These are phyloP conservation scores for Sungouiella blattae DNA, from an alignment of 805 yeast species.

Conservation along the genomic window DNA sequence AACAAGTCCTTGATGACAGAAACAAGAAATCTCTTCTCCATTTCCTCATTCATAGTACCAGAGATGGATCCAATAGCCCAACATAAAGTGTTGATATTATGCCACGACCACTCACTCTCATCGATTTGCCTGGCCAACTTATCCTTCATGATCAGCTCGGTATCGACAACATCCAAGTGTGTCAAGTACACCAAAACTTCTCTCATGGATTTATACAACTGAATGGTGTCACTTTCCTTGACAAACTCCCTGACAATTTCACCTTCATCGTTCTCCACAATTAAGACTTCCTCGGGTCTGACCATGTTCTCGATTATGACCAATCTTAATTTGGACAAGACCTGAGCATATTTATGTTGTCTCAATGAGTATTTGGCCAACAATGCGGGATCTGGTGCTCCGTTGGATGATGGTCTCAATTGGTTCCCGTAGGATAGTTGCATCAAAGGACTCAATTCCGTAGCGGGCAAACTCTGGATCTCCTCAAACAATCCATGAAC, in stretches of 20 bases:
- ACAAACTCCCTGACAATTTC: conserved; percentile 97
- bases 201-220: conserved; percentile 90
- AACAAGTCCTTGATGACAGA: conserved; percentile 89
- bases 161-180: conserved; percentile 90
- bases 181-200: conserved; percentile 94
- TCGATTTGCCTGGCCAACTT: conserved; percentile 91
- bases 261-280: conserved; percentile 98
- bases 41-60: conserved; percentile 97
- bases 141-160: conserved; percentile 89
- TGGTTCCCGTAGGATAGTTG: conserved; percentile 52
- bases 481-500: conserved; percentile 83
- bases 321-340: conserved; percentile 78
- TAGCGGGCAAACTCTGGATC: conserved; percentile 73
- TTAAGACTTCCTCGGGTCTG: conserved; percentile 94
- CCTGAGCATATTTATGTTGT: conserved; percentile 74
- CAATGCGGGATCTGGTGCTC: conserved; percentile 82
- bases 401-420: conserved; percentile 47
- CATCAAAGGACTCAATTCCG: conserved; percentile 71
- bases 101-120: conserved; percentile 99
- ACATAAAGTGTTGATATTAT: conserved; percentile 91
- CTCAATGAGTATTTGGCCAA: conserved; percentile 79
- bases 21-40: conserved; percentile 92
- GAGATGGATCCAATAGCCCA: conserved; percentile 99
- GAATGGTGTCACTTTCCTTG: conserved; percentile 95
- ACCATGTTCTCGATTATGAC: conserved; percentile 98